phyloP scores from a whole-genome alignment of 768 basidiomycete genomes.

The Paxillus ammoniavirescens region DNA sequence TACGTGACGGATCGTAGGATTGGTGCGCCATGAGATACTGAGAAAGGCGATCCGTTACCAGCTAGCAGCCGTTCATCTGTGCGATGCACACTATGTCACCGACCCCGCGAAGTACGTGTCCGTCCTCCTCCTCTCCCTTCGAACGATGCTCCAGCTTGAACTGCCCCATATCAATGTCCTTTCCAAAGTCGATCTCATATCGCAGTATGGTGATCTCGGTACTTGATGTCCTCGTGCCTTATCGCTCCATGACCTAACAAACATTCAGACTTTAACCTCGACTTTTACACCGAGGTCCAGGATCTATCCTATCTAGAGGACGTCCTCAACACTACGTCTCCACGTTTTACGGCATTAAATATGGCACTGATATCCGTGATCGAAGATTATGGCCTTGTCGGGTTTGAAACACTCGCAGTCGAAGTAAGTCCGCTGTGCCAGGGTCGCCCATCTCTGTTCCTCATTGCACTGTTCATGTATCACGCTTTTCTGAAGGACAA shows the following conservation, averaged over 20 bases:
- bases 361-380: constrained; percentile 90
- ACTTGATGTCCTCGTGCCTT: constrained; percentile 18
- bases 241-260: constrained; percentile 1
- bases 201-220: constrained; percentile 91
- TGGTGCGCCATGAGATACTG: not conserved
- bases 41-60: constrained; percentile 29
- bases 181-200: constrained; percentile 91
- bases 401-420: constrained; percentile 95
- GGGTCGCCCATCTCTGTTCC: not conserved
- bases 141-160: constrained; percentile 98
- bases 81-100: constrained; percentile 96
- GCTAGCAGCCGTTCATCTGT: constrained; percentile 93
- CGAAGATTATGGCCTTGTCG: constrained; percentile 89
- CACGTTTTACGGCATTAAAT: constrained; percentile 77
- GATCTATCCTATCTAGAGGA: constrained; percentile 88
- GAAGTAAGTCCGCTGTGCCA: constrained; percentile 53
- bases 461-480: not conserved
- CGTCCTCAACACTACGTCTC: constrained; percentile 60
- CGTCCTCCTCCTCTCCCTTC: constrained; percentile 83
- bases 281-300: constrained; percentile 97
- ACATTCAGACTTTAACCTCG: constrained; percentile 86
- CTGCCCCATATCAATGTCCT: constrained; percentile 98
- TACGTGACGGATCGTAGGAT: constrained; percentile 45
- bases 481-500: constrained; percentile 67
- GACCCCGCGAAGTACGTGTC: constrained; percentile 95